These are phyloP conservation scores for Anacardium occidentale DNA, from an alignment of 345 rosid species.

Conservation along the genomic window DNA sequence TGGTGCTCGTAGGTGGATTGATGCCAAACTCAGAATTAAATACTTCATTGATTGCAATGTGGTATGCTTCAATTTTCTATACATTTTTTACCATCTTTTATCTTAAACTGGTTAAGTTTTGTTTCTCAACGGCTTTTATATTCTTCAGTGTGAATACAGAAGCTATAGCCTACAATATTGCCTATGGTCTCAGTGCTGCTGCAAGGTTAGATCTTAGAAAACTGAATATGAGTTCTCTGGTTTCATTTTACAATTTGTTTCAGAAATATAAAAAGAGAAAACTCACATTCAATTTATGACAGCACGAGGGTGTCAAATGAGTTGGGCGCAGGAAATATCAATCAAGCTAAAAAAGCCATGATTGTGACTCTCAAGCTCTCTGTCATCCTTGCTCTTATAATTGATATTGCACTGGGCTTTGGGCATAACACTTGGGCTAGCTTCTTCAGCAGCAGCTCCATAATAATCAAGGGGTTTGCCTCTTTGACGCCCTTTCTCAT, in stretches of 20 bases:
- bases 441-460: slow-evolving; percentile 44
- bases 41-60: slow-evolving; percentile 65
- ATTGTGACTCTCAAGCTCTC: slow-evolving; percentile 50
- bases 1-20: slow-evolving; percentile 66
- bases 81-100: not conserved
- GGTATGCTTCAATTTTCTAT: slow-evolving; percentile 31
- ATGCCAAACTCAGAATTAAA: slow-evolving; percentile 54
- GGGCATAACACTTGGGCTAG: slow-evolving; percentile 64
- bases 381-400: slow-evolving; percentile 43
- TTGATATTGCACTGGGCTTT: slow-evolving; percentile 40
- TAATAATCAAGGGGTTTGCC: slow-evolving; percentile 44
- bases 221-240: not conserved
- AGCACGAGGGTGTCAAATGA: slow-evolving; percentile 84
- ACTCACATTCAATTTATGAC: not conserved
- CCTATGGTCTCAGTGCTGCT: slow-evolving; percentile 76
- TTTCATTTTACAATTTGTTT: not conserved
- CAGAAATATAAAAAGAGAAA: not conserved
- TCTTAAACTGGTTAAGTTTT: not conserved
- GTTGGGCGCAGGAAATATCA: slow-evolving; percentile 56
- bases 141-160: slow-evolving; percentile 56
- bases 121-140: not conserved
- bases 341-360: slow-evolving; percentile 52
- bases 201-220: slow-evolving; percentile 54
- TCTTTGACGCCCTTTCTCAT: slow-evolving; percentile 56
- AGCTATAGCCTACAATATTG: slow-evolving; percentile 57